These are phyloP conservation scores for Panicum hallii DNA, from an alignment of 202 grass and related monocot genomes.

Conservation along the genomic window DNA sequence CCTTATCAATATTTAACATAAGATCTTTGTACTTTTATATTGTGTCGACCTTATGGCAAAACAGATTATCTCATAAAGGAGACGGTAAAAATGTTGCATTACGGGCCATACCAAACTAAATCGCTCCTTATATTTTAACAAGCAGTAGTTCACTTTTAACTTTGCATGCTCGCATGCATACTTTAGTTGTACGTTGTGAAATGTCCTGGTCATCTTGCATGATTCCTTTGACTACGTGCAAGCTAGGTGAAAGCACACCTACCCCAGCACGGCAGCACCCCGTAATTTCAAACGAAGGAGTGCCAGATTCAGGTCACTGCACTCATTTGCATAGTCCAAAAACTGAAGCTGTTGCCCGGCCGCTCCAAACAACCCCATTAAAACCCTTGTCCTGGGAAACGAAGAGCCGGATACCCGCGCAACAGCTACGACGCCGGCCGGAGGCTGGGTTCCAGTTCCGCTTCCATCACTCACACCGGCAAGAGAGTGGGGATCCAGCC, in stretches of 20 bases:
- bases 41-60: too few species aligned
- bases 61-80: too few species aligned
- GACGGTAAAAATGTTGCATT: too few species aligned
- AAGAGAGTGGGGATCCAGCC: not conserved
- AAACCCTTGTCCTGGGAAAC: not conserved
- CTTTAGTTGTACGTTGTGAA: too few species aligned
- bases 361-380: not conserved
- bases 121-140: too few species aligned
- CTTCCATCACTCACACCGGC: not conserved
- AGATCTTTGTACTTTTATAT: not conserved
- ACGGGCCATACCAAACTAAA: too few species aligned
- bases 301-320: not conserved
- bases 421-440: too few species aligned
- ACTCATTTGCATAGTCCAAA: not conserved
- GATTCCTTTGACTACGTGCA: not conserved
- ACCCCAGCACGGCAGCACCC: not conserved
- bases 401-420: not conserved
- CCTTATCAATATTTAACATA: not conserved
- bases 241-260: not conserved
- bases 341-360: not conserved
- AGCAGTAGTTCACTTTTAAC: too few species aligned
- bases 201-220: too few species aligned
- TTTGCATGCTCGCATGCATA: too few species aligned
- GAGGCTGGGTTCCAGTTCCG: not conserved
- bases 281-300: not conserved